Evolutionary conservation across 2,329 filamentous ascomycete species (phyloP), one percentile per base, ranked within the genome.

Genomic region (Arthroderma sp.): DNA sequence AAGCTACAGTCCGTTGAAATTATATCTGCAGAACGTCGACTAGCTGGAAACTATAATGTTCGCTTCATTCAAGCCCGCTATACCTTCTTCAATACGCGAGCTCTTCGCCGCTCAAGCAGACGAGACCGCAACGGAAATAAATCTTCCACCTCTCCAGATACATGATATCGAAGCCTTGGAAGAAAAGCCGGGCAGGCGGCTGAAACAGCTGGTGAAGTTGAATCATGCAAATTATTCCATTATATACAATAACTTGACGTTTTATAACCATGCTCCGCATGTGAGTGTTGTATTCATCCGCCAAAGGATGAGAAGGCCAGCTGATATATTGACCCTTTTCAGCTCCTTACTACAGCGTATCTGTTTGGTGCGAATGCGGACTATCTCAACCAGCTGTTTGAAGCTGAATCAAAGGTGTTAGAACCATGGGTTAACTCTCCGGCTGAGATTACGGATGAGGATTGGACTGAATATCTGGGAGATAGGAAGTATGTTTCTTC

Each of bases 161-260:
- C 79, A 93, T 64, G 77, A 83, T 61, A 75, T 94, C 55, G 89
- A 96, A 66, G 82, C 81, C 4, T 73, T 79, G 40, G 74, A 80
- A 6, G 86, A 93, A 58, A 89, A 85, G 61, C 73, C 83, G 46
- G 79, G 83, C 11, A 74, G 89, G 49, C 85, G 85, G 15, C 72
- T 98, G 49, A 95, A 94, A 67, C 87, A 96, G 64, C 71, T 98
- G 9, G 63, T 98, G 49, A 85, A 84, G 62, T 81, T 88, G 43
- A 96, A 96, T 61, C 91, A 98, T 66, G 81, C 81, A 53, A 94
- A 91, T 60, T 77, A 94, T 64, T 78, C 86, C 30, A 80, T 96
- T 52, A 66, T 94, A 44, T 91, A 84, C 61, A 78, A 88, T 60
- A 61, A 83, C 43, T 68, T 83, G 4, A 69, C 75, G 49, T 91